A percentile compares a stretch with the other conserved stretches of the same genome.
Conservation (phyloP, 163 green algal genomes). For the Scenedesmus sp. region DNA sequence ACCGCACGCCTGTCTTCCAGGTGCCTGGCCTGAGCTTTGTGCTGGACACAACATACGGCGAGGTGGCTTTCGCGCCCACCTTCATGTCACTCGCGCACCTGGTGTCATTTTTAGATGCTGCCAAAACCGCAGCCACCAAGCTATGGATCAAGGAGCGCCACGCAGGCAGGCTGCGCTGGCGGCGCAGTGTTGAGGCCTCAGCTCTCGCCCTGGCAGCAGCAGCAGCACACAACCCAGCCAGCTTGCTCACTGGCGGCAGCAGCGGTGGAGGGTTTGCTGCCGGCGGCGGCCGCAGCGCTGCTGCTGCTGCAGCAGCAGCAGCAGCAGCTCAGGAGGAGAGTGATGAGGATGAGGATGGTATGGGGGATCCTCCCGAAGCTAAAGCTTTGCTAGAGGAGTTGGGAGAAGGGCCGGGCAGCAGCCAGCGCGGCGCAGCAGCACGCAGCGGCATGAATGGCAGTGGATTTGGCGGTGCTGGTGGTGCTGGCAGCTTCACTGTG, state of each 20-base stretch:
- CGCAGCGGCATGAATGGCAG: neutral
- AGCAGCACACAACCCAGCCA: neutral
- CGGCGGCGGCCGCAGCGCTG: conserved; percentile 22
- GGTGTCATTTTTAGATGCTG: neutral
- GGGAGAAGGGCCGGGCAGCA: neutral
- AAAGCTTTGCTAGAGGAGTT: conserved; percentile 50
- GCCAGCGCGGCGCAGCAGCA: neutral
- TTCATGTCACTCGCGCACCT: conserved; percentile 44
- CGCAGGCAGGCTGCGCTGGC: neutral
- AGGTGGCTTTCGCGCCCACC: conserved; percentile 38
- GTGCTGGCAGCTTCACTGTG: neutral
- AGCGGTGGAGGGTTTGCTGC: neutral
- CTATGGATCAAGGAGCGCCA: conserved; percentile 31
- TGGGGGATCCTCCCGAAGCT: conserved; percentile 48
- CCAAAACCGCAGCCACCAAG: neutral
- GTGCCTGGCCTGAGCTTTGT: conserved; percentile 45
- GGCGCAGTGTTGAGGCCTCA: conserved; percentile 17
- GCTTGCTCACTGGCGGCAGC: neutral
- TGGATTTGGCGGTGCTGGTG: neutral
- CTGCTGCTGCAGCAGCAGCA: conserved; percentile 29
- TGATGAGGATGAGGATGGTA: conserved; percentile 48
- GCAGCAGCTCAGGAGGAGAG: conserved; percentile 28
- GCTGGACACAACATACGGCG: conserved; percentile 27
- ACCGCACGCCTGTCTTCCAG: conserved; percentile 46
- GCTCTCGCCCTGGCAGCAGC: conserved; percentile 14